Evolutionary conservation across 768 basidiomycete species (phyloP), one percentile per base, ranked within the genome.

Genomic region (Mycena amicta): DNA sequence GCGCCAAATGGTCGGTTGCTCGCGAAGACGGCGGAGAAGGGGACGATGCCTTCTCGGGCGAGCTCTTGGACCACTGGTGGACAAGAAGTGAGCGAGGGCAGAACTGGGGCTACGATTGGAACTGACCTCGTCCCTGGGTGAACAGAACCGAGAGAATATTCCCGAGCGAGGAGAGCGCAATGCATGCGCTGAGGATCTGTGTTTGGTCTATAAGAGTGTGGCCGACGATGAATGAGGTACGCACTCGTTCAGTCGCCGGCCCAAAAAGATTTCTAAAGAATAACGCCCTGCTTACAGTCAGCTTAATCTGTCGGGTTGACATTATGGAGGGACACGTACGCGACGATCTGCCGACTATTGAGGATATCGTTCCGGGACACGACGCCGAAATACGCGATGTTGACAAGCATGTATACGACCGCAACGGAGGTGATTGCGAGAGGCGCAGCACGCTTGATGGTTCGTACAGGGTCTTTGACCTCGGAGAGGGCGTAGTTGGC

Each of bases 241-340:
- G 71, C 41, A 22, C 74, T 3, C 80, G 74, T 66, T 85, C 83
- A 0, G 86, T 80, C 3, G 70, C 68, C 0, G 73, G 72, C 0
- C 88, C 88, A 62, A 80, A 89, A 2, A 90, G 75, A 61, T 87
- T 87, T 49, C 82, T 76, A 70, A 90, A 90, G 65, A 88, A 80
- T 23, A 89, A 65, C 0, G 87, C 84, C 1, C 62, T 60, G 22
- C 22, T n/a, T 26, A 1, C 72, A 12, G 3, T 37, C 15, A 52
- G 30, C 30, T n/a, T n/a, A n/a, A n/a, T n/a, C n/a, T n/a, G n/a
- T n/a, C n/a, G n/a, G n/a, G n/a, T n/a, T n/a, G n/a, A n/a, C n/a
- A n/a, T n/a, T n/a, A n/a, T n/a, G n/a, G n/a, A n/a, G n/a, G 30
- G 5, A 18, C 4, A 62, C 61, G 8, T 52, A 63, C 62, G 86